Percentiles rank a stretch among this genome's conserved stretches.
Conservation (phyloP, 2,329 filamentous ascomycete genomes). For the Immersiporthe knoxdaviesiana region DNA sequence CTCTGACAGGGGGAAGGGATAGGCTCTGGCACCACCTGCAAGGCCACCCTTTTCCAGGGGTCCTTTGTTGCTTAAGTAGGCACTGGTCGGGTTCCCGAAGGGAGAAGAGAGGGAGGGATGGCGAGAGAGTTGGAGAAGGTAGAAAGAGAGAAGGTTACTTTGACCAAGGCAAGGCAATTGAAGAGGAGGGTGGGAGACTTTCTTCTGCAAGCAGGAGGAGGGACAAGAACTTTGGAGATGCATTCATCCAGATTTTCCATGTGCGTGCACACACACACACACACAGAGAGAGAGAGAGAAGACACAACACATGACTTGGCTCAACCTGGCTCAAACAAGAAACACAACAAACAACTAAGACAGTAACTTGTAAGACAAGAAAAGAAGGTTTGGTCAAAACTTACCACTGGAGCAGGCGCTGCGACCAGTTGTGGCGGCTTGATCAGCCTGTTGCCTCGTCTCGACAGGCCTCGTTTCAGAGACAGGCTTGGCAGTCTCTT, state of each 20-base stretch:
- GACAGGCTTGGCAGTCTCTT: constrained; percentile 18
- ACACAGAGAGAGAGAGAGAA: background rate
- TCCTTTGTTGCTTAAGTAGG: background rate
- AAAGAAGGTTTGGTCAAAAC: constrained; percentile 8
- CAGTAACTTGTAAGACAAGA: constrained; percentile 3
- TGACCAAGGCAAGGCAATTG: background rate
- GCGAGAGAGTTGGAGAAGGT: background rate
- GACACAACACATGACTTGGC: background rate
- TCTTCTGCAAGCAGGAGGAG: background rate
- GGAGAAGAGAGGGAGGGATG: background rate
- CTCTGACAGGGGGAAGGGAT: constrained; percentile 11
- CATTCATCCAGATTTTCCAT: background rate
- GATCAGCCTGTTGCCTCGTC: constrained; percentile 15
- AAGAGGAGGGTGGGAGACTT: background rate
- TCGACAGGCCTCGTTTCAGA: constrained; percentile 15
- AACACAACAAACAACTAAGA: background rate
- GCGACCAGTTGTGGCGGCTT: constrained; percentile 18
- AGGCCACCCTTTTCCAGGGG: background rate
- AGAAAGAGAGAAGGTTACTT: background rate
- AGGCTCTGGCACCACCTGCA: background rate
- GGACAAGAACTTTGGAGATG: background rate
- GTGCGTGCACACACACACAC: too few relatives aligned
- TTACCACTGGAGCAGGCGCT: constrained; percentile 27
- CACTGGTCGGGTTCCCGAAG: background rate
- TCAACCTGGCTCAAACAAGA: background rate